phyloP scores from a whole-genome alignment of 805 yeast genomes.

The Cyberlindnera lachancei region DNA sequence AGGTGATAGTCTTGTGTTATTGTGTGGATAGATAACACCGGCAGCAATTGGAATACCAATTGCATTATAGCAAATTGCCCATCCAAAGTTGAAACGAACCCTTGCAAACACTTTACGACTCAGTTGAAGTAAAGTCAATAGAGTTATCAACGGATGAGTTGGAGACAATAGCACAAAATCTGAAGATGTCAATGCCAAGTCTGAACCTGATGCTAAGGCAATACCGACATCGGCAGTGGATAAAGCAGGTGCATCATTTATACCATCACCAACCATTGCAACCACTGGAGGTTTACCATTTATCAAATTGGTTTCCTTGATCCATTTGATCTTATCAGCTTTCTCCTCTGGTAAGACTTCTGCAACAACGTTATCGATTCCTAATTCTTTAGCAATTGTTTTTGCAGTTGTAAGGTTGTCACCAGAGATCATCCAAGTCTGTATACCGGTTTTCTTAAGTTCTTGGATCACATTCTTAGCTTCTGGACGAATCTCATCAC shows the following conservation, averaged over 20 bases:
- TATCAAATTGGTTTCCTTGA: constrained; percentile 35
- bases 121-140: constrained; percentile 48
- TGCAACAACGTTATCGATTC: constrained; percentile 55
- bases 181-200: constrained; percentile 65
- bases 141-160: constrained; percentile 39
- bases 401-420: constrained; percentile 62
- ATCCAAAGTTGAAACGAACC: constrained; percentile 49
- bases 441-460: constrained; percentile 35
- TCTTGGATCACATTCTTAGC: constrained; percentile 41
- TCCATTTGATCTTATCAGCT: constrained; percentile 48
- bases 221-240: constrained; percentile 72
- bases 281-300: constrained; percentile 19
- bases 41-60: constrained; percentile 60
- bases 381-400: constrained; percentile 57
- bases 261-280: constrained; percentile 82
- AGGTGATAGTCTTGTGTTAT: constrained; percentile 47
- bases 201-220: constrained; percentile 72
- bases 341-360: constrained; percentile 72
- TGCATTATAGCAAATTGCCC: constrained; percentile 52
- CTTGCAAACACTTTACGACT: constrained; percentile 43
- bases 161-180: constrained; percentile 63
- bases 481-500: constrained; percentile 57
- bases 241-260: constrained; percentile 77
- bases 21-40: constrained; percentile 54
- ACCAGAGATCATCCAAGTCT: constrained; percentile 73